Evolutionary conservation across 768 basidiomycete species (phyloP).

Genomic region (Serendipita sp.): DNA sequence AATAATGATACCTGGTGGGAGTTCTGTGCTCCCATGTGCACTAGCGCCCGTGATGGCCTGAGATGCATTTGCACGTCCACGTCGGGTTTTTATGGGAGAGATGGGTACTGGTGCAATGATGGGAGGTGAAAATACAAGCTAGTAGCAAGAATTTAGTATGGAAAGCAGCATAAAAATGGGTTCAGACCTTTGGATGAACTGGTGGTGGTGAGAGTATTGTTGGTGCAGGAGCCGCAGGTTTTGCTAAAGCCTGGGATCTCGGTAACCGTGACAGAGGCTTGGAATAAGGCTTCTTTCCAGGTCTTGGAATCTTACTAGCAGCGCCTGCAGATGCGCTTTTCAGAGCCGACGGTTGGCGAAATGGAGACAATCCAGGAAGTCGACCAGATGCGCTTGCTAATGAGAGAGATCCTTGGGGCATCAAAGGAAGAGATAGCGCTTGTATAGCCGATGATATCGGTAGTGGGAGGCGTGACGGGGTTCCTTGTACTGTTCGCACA

Average conservation of each 20-base stretch:
- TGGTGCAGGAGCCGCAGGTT: background rate
- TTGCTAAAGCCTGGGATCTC: background rate
- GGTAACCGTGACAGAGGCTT: background rate
- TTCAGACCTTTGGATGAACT: background rate
- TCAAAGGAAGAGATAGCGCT: background rate
- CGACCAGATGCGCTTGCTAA: background rate
- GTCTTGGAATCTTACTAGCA: slow-evolving; percentile 6
- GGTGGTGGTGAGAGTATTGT: background rate
- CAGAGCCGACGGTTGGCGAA: background rate
- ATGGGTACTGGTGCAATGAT: background rate
- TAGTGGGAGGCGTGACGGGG: background rate
- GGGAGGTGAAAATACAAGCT: background rate
- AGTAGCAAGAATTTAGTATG: background rate
- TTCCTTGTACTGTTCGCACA: no score
- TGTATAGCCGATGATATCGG: background rate
- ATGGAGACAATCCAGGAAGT: background rate
- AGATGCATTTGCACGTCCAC: background rate
- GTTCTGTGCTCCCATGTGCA: background rate
- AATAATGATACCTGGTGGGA: background rate
- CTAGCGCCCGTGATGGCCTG: background rate
- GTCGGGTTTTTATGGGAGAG: background rate
- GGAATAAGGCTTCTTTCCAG: background rate
- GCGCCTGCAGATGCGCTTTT: background rate
- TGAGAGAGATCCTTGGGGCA: background rate
- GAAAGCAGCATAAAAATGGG: background rate